Evolutionary conservation across 192 early-diverging fungal genomes (phyloP), one percentile per base, ranked within the genome.

Genomic region (Coemansia sp.): DNA sequence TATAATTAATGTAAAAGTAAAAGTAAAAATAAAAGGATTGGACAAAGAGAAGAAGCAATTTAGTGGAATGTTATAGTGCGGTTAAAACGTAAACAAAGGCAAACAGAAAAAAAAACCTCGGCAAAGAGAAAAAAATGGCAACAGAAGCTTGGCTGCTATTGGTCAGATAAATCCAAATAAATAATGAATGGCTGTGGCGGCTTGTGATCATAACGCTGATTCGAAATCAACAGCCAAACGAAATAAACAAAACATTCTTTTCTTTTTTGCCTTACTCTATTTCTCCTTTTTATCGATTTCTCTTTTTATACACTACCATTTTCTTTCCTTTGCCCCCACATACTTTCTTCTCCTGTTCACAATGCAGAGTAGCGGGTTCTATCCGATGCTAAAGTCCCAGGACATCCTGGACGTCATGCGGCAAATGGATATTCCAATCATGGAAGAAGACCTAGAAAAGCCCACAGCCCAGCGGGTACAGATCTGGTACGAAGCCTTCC

Each of bases 321-420:
- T 4, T 39, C 22, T 36, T 13, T 56, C 36, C 16, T 34, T 56
- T 56, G 4, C 29, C 20, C 1, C 36, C 22, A 36, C 27, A 36
- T 14, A 56, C 29, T 1, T 23, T 25, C 25, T 14, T n/a, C 28
- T 32, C 0, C 14, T 25, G 23, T 55, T 47, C 6, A 74, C 64
- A 58, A 58, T 80, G 62, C 78, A 80, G 22, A 65, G 68, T 36
- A 35, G 35, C 50, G 63, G 70, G 23, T 81, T 74, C 28, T 94
- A 88, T 65, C 93, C 93, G 5, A 78, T 83, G 18, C 85, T 93
- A 47, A 87, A 86, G 74, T 82, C 83, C 9, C 68, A 82, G 30
- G 90, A 91, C 39, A 89, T 94, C 23, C 83, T 93, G 30, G 72
- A 82, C 23, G 89, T 88, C 66, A 84, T 93, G 85, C 49, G 73